Base-by-base conservation (phyloP, 164 flowering plant genomes). In the Cinnamomum micranthum region DNA sequence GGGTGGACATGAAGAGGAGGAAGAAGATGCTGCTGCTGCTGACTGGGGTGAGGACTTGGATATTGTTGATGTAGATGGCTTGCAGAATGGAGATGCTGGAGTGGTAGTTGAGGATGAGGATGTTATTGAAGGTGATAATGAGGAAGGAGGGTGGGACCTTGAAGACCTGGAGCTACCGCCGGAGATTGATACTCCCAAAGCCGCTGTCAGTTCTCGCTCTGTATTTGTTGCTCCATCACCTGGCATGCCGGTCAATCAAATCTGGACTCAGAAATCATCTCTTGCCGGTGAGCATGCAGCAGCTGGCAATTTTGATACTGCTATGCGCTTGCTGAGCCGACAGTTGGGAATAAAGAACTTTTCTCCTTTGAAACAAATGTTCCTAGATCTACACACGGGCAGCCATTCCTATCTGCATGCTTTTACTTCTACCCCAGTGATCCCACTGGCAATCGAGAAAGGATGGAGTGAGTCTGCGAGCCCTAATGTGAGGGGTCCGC, bases 211-310 rank as follows among this genome's bases (percentile, higher is more conserved):
- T 77, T 60, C 87, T 41, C 92, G 86, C 2, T 83, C 89, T 13
- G 84, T 75, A 11, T 92, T 94, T 85, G 92, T 91, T 24, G 82
- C 91, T 28, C 98, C 96, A n/a, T 84, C 87, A 58, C 91, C 87
- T 33, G 98, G 98, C 19, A 88, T 89, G 90, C 89, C 96, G 52
- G 92, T 88, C 2, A 90, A 88, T 81, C 97, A 90, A 81, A 89
- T 90, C 59, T 92, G 98, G 98, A 83, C 70, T 41, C 96, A 91
- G 80, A 86, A 76, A 68, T 94, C 97, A 1, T 90, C 96, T 70
- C 91, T 94, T 77, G 96, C 97, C 50, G 93, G 93, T 35, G 98
- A 92, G 73, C 98, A 94, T 84, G 98, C 96, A 50, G 98, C 98
- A 51, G 96, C 96, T 70, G 98, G 97, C 35, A 87, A 91, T 75